Conservation (phyloP, 768 basidiomycete species). For the Pisolithus microcarpus region DNA sequence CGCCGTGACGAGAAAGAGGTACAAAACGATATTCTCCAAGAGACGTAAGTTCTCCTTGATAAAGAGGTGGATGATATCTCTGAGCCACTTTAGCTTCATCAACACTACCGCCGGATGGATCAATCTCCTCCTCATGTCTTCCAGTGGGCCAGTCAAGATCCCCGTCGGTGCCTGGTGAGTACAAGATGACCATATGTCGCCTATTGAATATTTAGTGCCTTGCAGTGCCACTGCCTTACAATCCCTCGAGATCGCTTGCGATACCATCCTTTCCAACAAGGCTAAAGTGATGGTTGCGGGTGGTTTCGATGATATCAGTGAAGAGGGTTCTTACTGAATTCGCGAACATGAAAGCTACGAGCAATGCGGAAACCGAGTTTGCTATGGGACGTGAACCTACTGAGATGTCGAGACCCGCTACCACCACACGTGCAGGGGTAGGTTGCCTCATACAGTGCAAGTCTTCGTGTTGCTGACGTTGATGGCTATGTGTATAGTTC, state of each 20-base stretch:
- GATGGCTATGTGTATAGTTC: conserved; percentile 43
- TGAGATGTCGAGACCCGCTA: conserved; percentile 97
- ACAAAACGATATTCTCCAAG: conserved; percentile 96
- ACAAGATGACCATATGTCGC: neutral
- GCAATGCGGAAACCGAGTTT: conserved; percentile 93
- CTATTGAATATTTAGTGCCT: conserved; percentile 4
- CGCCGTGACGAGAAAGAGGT: conserved; percentile 97
- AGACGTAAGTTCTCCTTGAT: conserved; percentile 62
- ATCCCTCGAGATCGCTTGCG: conserved; percentile 96
- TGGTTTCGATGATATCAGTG: conserved; percentile 96
- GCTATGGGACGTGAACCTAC: conserved; percentile 99
- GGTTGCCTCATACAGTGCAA: conserved; percentile 20
- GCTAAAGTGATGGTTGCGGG: conserved; percentile 99
- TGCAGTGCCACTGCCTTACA: conserved; percentile 90
- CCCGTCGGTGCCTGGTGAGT: conserved; percentile 95
- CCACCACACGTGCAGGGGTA: conserved; percentile 91
- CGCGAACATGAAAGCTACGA: conserved; percentile 99
- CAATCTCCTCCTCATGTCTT: conserved; percentile 89
- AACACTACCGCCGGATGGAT: conserved; percentile 99
- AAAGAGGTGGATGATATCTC: neutral
- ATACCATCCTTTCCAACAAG: conserved; percentile 89
- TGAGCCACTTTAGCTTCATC: conserved; percentile 66
- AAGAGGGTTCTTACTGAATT: conserved; percentile 99
- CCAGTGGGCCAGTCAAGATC: conserved; percentile 97
- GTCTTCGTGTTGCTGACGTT: conserved; percentile 1